A percentile compares a stretch with the other conserved stretches of the same genome.
Evolutionary conservation across 352 stramenopile genomes (phyloP).

Genomic region (Phytophthora niederhauseri): DNA sequence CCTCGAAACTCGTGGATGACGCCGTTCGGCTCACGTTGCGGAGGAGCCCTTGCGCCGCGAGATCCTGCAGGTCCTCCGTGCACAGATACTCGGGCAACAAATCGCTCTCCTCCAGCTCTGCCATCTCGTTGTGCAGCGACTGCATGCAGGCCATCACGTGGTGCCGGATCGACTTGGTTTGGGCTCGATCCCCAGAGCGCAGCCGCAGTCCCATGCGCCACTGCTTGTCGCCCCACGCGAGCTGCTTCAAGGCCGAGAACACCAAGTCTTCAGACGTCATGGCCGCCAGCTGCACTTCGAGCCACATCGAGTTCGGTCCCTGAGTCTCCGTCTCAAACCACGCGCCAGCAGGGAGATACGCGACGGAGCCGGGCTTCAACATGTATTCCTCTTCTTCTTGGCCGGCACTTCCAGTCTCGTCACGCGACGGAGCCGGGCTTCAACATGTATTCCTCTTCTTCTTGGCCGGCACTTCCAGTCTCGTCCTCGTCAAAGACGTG

Average conservation of each 20-base stretch:
- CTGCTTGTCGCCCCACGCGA: conserved; percentile 33
- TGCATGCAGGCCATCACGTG: conserved; percentile 30
- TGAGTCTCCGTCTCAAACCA: conserved; percentile 48
- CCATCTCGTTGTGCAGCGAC: conserved; percentile 20
- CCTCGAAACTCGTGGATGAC: conserved; percentile 18
- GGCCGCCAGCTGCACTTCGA: conserved; percentile 49
- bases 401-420: conserved; percentile 1
- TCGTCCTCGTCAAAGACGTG: conserved; percentile 33
- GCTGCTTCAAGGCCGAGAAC: conserved; percentile 35
- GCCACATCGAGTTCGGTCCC: conserved; percentile 35
- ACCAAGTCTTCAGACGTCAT: conserved; percentile 34
- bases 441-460: conserved; percentile 18
- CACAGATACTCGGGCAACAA: conserved; percentile 44
- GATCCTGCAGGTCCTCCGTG: conserved; percentile 28
- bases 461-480: neutral
- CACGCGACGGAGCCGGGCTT: too few species aligned
- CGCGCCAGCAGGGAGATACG: conserved; percentile 57
- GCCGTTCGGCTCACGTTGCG: neutral
- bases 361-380: conserved; percentile 44
- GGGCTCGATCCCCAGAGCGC: conserved; percentile 9
- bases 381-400: conserved; percentile 15
- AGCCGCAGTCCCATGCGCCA: conserved; percentile 32
- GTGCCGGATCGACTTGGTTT: conserved; percentile 12
- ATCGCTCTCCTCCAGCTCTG: conserved; percentile 28
- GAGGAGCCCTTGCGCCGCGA: conserved; percentile 10